Evolutionary conservation across 768 basidiomycete species (phyloP).

Genomic region (Auriscalpium vulgare): DNA sequence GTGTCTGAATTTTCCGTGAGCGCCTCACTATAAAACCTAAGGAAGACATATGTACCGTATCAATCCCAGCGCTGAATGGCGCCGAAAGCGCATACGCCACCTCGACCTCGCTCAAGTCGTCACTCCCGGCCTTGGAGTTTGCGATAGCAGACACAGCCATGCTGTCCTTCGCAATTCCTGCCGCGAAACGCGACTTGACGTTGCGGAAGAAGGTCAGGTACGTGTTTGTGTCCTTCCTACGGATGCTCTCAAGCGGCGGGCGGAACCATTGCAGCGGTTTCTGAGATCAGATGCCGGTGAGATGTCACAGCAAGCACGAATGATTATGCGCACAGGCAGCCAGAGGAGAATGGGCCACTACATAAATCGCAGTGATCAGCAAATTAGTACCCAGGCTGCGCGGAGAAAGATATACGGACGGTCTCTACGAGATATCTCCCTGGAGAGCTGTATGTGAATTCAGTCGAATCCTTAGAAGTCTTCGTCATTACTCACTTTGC

Average conservation of each 20-base stretch:
- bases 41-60: constrained; percentile 1
- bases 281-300: neutral
- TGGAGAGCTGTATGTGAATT: neutral
- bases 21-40: neutral
- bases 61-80: constrained; percentile 8
- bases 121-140: neutral
- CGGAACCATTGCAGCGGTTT: constrained; percentile 11
- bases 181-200: neutral
- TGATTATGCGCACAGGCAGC: constrained; percentile 1
- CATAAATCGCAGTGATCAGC: neutral
- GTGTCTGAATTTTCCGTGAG: neutral
- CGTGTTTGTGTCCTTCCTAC: neutral
- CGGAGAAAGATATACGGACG: neutral
- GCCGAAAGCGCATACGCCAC: constrained; percentile 6
- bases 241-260: neutral
- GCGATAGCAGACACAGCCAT: neutral
- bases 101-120: neutral
- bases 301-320: neutral
- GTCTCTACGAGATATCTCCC: neutral
- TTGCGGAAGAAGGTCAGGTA: neutral
- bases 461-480: neutral
- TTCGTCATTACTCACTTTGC: neutral
- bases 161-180: constrained; percentile 3
- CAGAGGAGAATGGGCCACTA: constrained; percentile 2
- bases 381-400: no score